Conservation (phyloP, 2,329 filamentous ascomycete genomes). For the Penicillium rolfsii region DNA sequence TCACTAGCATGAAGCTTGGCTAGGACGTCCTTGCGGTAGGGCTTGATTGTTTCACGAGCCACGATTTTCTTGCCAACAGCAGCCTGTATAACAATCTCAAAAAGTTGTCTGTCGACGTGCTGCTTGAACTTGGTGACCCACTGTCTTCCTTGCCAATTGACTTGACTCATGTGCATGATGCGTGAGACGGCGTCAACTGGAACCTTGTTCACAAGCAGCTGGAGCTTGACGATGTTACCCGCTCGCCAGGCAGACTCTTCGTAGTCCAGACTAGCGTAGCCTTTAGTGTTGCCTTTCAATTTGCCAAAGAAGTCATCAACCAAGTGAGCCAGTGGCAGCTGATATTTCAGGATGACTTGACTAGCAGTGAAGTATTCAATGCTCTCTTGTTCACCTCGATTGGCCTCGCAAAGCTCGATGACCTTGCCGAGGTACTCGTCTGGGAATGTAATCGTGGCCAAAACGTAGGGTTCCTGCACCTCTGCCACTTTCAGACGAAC, state of each 20-base stretch:
- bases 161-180: constrained; percentile 81
- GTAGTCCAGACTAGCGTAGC: constrained; percentile 94
- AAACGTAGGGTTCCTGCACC: constrained; percentile 74
- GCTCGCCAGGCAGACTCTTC: constrained; percentile 88
- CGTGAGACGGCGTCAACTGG: constrained; percentile 94
- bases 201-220: constrained; percentile 88
- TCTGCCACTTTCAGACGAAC: constrained; percentile 60
- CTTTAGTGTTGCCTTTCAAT: constrained; percentile 89
- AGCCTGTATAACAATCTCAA: constrained; percentile 94
- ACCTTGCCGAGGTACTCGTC: constrained; percentile 93
- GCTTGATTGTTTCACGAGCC: constrained; percentile 92
- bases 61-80: constrained; percentile 80
- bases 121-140: constrained; percentile 98
- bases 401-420: constrained; percentile 90
- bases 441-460: constrained; percentile 83
- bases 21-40: constrained; percentile 92
- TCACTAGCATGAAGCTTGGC: constrained; percentile 93
- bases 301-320: constrained; percentile 98
- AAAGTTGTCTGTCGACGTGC: constrained; percentile 95
- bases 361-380: constrained; percentile 88
- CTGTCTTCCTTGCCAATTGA: constrained; percentile 74
- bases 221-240: constrained; percentile 82
- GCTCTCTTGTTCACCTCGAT: constrained; percentile 83
- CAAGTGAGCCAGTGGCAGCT: constrained; percentile 82
- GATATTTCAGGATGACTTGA: constrained; percentile 93